These are phyloP conservation scores for Thalassiosira sp. DNA, from an alignment of 352 stramenopile genomes.

Conservation along the genomic window DNA sequence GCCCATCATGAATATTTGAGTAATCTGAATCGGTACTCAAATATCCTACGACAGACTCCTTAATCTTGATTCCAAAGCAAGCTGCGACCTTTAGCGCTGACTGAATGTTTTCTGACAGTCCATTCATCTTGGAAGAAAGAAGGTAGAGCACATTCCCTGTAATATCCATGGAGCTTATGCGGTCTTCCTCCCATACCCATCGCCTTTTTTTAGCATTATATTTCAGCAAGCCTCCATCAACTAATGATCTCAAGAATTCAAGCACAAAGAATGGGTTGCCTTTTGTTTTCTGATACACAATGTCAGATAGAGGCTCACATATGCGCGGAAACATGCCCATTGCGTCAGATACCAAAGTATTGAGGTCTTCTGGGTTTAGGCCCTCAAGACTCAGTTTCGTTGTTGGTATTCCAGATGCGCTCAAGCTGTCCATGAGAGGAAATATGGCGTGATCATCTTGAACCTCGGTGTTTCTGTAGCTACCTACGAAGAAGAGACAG, in stretches of 20 bases:
- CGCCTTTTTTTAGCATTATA: constrained; percentile 10
- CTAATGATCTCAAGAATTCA: constrained; percentile 35
- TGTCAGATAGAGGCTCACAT: constrained; percentile 20
- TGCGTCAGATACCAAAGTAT: constrained; percentile 35
- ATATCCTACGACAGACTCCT: constrained; percentile 19
- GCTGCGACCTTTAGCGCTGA: constrained; percentile 22
- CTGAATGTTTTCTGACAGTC: constrained; percentile 26
- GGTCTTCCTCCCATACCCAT: constrained; percentile 30
- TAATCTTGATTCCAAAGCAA: constrained; percentile 45
- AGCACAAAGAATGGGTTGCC: constrained; percentile 51
- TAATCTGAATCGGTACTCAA: constrained; percentile 22
- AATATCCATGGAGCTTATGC: constrained; percentile 22
- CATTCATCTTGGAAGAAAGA: constrained; percentile 35
- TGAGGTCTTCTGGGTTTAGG: constrained; percentile 15
- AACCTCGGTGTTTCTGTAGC: constrained; percentile 55
- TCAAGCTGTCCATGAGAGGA: constrained; percentile 30
- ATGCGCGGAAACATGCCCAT: constrained; percentile 37
- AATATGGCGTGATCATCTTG: constrained; percentile 38
- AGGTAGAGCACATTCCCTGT: constrained; percentile 46
- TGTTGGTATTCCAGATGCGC: neutral
- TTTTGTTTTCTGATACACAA: constrained; percentile 45
- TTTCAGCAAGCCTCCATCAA: constrained; percentile 22
- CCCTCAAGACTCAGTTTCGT: constrained; percentile 21
- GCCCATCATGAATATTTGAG: constrained; percentile 13
- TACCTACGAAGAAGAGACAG: constrained; percentile 59